Conservation (phyloP, 805 yeast genomes). For the Sungouiozyma intestinalis region DNA sequence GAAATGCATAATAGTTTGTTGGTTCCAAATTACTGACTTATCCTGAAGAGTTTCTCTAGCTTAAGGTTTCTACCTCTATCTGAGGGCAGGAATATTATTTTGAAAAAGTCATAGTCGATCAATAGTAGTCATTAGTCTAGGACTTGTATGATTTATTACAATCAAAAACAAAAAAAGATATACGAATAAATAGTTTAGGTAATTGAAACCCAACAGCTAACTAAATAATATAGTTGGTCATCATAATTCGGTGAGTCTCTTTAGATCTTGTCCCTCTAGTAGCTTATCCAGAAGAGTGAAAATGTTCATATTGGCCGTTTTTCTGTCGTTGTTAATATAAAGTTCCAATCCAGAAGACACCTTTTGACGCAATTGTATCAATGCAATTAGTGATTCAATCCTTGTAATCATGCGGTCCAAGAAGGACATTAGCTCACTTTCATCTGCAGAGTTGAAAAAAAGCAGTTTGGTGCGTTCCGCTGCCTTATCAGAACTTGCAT, state of each 20-base stretch:
- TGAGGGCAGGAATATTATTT: too few relatives aligned
- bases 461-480: constrained; percentile 16
- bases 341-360: constrained; percentile 13
- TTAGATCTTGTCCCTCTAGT: constrained; percentile 5
- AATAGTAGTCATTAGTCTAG: too few relatives aligned
- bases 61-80: too few relatives aligned
- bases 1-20: too few relatives aligned
- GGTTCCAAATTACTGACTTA: too few relatives aligned
- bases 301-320: constrained; percentile 8
- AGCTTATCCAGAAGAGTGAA: constrained; percentile 23
- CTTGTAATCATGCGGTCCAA: constrained; percentile 60
- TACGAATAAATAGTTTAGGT: too few relatives aligned
- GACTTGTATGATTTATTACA: too few relatives aligned
- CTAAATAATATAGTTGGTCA: background rate
- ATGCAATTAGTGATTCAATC: constrained; percentile 48
- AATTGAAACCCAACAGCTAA: too few relatives aligned
- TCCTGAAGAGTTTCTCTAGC: too few relatives aligned
- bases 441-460: constrained; percentile 17
- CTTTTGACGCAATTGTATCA: constrained; percentile 35
- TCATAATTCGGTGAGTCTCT: background rate
- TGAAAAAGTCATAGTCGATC: too few relatives aligned
- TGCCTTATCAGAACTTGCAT: constrained; percentile 10
- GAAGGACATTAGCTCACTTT: constrained; percentile 40
- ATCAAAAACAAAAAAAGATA: too few relatives aligned
- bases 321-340: constrained; percentile 8